Percentiles rank a stretch among this genome's conserved stretches.
phyloP scores from a whole-genome alignment of 495 filamentous ascomycete species.

The Apiosordaria backusii region DNA sequence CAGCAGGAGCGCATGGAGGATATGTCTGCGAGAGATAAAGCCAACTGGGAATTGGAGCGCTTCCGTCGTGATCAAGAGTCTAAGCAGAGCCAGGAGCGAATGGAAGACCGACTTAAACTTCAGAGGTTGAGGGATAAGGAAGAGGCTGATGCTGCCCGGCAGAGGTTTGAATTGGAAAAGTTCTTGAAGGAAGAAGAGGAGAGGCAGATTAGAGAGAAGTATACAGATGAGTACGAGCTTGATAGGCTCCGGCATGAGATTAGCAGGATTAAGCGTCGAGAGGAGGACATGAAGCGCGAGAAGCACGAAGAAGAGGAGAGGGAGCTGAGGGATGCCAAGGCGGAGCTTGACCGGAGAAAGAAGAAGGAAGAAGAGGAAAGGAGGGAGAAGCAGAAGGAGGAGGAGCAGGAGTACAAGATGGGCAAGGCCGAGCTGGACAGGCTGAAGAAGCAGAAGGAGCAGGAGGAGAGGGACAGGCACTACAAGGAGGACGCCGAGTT shows the following conservation, averaged over 20 bases:
- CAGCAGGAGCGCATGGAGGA: slow-evolving; percentile 29
- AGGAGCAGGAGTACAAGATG: slow-evolving; percentile 35
- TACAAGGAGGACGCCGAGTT: slow-evolving; percentile 43
- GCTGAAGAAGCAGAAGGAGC: slow-evolving; percentile 35
- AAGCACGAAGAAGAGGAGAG: slow-evolving; percentile 25
- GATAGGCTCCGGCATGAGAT: slow-evolving; percentile 29
- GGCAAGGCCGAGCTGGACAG: slow-evolving; percentile 24
- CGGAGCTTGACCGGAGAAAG: slow-evolving; percentile 46
- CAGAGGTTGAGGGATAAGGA: slow-evolving; percentile 24
- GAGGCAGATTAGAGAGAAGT: slow-evolving; percentile 27
- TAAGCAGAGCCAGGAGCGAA: slow-evolving; percentile 26
- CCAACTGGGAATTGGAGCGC: slow-evolving; percentile 5
- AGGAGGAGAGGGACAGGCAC: slow-evolving; percentile 41
- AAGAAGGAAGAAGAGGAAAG: slow-evolving; percentile 30
- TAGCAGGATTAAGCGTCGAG: slow-evolving; percentile 26
- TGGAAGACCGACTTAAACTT: slow-evolving; percentile 1
- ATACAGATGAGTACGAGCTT: slow-evolving; percentile 31
- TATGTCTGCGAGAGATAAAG: neutral
- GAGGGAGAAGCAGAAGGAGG: slow-evolving; percentile 33
- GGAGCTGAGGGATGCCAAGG: slow-evolving; percentile 34
- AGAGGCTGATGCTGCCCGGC: slow-evolving; percentile 40
- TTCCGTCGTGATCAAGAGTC: slow-evolving; percentile 8
- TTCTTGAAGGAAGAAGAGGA: slow-evolving; percentile 44
- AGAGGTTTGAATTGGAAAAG: slow-evolving; percentile 44
- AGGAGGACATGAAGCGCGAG: slow-evolving; percentile 30